Conservation (phyloP, 306 rosid species). For the Cucurbita pepo region DNA sequence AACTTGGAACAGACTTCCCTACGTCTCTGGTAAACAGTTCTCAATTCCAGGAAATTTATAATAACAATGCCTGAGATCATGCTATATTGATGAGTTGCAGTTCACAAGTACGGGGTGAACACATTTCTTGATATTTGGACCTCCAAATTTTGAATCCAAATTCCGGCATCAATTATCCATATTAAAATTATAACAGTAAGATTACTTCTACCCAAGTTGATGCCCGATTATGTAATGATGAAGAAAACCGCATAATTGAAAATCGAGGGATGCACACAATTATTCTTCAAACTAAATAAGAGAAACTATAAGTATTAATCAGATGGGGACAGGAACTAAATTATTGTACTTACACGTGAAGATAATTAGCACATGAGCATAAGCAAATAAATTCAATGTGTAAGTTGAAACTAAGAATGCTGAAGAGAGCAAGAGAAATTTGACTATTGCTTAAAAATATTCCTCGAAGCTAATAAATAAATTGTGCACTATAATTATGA, state of each 20-base stretch:
- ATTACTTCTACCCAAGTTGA: background rate
- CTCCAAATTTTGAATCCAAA: background rate
- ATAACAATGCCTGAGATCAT: background rate
- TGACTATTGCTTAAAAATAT: too few species aligned
- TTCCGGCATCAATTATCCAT: background rate
- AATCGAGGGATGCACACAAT: background rate
- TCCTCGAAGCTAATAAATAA: too few species aligned
- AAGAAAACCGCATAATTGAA: background rate
- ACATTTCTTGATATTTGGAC: background rate
- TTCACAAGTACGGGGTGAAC: background rate
- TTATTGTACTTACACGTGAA: too few species aligned
- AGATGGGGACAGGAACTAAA: too few species aligned
- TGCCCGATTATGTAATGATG: background rate
- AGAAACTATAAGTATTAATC: too few species aligned
- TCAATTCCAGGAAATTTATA: background rate
- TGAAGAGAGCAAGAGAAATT: too few species aligned
- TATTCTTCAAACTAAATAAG: too few species aligned
- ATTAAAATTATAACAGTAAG: background rate
- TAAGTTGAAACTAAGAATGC: too few species aligned
- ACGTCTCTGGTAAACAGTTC: background rate
- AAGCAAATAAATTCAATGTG: too few species aligned
- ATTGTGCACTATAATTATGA: too few species aligned
- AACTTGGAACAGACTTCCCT: background rate
- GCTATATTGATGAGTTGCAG: background rate
- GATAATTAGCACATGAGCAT: too few species aligned